Evolutionary conservation across 495 filamentous ascomycete species (phyloP), one percentile per base, ranked within the genome.

Genomic region (Penicillium desertorum): DNA sequence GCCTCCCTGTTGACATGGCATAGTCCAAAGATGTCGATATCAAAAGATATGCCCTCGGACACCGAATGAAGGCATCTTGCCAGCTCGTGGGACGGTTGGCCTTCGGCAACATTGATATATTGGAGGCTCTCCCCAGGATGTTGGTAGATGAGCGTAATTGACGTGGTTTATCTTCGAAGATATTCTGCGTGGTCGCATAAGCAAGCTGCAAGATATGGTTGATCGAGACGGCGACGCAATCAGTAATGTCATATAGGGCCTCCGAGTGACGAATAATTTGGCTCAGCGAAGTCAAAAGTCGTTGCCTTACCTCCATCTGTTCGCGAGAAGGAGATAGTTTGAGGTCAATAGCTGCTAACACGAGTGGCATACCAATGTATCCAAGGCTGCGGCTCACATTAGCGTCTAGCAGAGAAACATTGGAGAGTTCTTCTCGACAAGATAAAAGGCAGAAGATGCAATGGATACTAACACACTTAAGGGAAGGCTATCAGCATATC

Each of bases 11-110:
- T 1, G 71, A 50, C 5, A 74, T 51, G 27, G 62, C 65, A 34
- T 71, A 71, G 23, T 74, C 71, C 5, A 74, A 65, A 0, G 60
- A 64, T 1, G 62, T 72, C 0, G 69, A 74, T 29, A 74, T 72
- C 17, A 71, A 58, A 11, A 74, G 60, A 45, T 74, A 74, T 2
- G 69, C 71, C 8, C 71, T 68, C 1, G 71, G 71, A 36, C 59
- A 69, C 17, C 55, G 57, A 1, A 72, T 39, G 42, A 69, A 74
- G 0, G 71, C 69, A 17, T 72, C 71, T 20, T 65, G 46, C 71
- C 71, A 74, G 48, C 56, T 64, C 11, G 58, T 65, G 14, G 63
- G 63, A 9, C 61, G 58, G 9, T 36, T 14, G 42, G 25, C 5
- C 34, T 22, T 39, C 8, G 14, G 7, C 17, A 14, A 23, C 27